phyloP scores from a whole-genome alignment of 129 eudicot species.

The carrot (Daucus carota) region DNA sequence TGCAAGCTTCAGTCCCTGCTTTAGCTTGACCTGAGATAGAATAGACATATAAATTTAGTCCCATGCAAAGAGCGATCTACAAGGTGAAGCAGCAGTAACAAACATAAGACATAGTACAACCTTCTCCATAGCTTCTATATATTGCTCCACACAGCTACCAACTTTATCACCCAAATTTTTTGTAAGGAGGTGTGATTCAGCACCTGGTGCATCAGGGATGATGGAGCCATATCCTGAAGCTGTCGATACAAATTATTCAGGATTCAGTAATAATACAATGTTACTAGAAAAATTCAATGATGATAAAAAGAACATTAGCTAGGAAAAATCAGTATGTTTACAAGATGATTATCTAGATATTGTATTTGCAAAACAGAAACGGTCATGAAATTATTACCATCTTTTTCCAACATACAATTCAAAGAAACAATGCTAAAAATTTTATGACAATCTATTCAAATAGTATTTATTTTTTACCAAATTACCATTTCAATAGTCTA shows the following conservation, averaged over 20 bases:
- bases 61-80: neutral
- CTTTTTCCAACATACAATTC: neutral
- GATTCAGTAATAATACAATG: neutral
- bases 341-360: neutral
- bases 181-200: constrained; percentile 59
- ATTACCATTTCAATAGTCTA: neutral
- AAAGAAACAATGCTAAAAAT: neutral
- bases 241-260: constrained; percentile 15
- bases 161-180: constrained; percentile 63
- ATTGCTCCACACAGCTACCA: constrained; percentile 62
- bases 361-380: neutral
- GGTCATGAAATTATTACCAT: neutral
- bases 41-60: constrained; percentile 9
- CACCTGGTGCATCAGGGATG: constrained; percentile 72
- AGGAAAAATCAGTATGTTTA: neutral
- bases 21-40: constrained; percentile 64
- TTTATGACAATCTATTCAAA: neutral
- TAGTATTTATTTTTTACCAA: neutral
- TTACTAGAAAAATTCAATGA: neutral
- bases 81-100: constrained; percentile 7
- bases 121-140: constrained; percentile 92
- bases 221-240: constrained; percentile 72
- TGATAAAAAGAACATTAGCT: neutral
- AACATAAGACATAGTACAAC: constrained; percentile 26
- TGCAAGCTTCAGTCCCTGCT: constrained; percentile 80